These are phyloP conservation scores for Lasiodiplodia citricola DNA, from an alignment of 2,329 filamentous ascomycete species.

Conservation along the genomic window DNA sequence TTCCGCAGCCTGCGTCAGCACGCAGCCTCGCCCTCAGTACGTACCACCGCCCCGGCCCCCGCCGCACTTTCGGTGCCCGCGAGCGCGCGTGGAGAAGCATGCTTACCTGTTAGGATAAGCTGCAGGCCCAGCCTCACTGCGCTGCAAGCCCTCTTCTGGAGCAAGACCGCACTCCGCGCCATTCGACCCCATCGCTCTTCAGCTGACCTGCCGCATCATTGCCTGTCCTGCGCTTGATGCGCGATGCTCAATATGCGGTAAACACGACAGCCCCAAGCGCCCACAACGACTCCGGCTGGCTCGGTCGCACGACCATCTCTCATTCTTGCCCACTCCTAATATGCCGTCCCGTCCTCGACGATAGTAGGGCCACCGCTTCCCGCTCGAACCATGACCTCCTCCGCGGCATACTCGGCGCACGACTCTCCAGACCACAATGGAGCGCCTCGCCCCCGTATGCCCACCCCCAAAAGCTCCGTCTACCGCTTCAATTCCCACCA, in stretches of 20 bases:
- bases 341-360: constrained; percentile 27
- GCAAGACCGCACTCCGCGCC: constrained; percentile 25
- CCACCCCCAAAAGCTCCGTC: constrained; percentile 23
- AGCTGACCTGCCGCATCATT: constrained; percentile 29
- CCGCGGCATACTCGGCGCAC: constrained; percentile 19
- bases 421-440: constrained; percentile 26
- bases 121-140: constrained; percentile 27
- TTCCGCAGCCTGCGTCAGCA: constrained; percentile 14
- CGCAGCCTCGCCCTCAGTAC: constrained; percentile 14
- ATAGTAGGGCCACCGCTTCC: constrained; percentile 25
- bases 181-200: constrained; percentile 27
- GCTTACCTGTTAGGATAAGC: constrained; percentile 26
- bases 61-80: constrained; percentile 20
- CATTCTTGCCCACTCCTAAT: constrained; percentile 22
- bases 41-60: constrained; percentile 18
- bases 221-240: constrained; percentile 28
- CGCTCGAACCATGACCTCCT: constrained; percentile 26
- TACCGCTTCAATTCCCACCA: constrained; percentile 19
- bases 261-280: constrained; percentile 28
- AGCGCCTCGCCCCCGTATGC: constrained; percentile 17
- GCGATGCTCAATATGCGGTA: constrained; percentile 28
- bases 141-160: constrained; percentile 25
- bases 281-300: constrained; percentile 24
- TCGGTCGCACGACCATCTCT: constrained; percentile 28
- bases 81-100: constrained; percentile 25